A percentile compares a stretch with the other conserved stretches of the same genome.
Conservation (phyloP, 495 filamentous ascomycete genomes). For the Xylaria venustula region DNA sequence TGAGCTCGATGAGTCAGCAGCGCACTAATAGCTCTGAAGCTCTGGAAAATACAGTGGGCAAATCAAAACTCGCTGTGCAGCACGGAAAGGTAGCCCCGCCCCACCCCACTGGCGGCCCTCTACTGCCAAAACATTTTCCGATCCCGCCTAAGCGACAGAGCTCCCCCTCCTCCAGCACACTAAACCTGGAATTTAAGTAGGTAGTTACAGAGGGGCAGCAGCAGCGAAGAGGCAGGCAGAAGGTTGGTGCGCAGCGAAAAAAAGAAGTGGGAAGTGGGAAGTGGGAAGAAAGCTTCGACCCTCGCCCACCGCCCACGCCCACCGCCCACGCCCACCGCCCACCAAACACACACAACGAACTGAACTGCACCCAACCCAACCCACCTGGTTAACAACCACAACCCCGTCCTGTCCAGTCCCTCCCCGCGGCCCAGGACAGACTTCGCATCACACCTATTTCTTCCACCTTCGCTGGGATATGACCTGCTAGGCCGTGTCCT, state of each 20-base stretch:
- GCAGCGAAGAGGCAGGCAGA: too few species aligned
- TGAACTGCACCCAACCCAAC: too few species aligned
- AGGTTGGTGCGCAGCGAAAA: constrained; percentile 9
- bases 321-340: too few species aligned
- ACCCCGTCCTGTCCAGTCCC: not conserved
- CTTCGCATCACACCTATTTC: not conserved
- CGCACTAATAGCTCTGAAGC: constrained; percentile 12
- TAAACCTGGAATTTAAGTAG: too few species aligned
- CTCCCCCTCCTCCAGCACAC: not conserved
- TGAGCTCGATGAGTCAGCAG: constrained; percentile 9
- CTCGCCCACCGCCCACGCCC: too few species aligned
- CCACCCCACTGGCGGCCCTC: too few species aligned
- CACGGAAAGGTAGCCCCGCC: too few species aligned
- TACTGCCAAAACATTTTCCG: not conserved
- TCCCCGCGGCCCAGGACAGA: constrained; percentile 4
- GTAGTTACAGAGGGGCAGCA: too few species aligned
- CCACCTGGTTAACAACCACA: constrained; percentile 3
- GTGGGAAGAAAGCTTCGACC: not conserved
- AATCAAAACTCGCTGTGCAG: constrained; percentile 7
- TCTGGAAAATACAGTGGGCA: constrained; percentile 6
- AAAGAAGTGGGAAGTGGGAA: constrained; percentile 1
- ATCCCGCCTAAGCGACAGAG: not conserved
- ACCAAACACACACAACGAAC: not conserved
- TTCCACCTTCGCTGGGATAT: constrained; percentile 19
- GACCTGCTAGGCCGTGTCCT: constrained; percentile 35